Evolutionary conservation across 805 yeast genomes (phyloP).

Genomic region (Maudiozyma barnettii): DNA sequence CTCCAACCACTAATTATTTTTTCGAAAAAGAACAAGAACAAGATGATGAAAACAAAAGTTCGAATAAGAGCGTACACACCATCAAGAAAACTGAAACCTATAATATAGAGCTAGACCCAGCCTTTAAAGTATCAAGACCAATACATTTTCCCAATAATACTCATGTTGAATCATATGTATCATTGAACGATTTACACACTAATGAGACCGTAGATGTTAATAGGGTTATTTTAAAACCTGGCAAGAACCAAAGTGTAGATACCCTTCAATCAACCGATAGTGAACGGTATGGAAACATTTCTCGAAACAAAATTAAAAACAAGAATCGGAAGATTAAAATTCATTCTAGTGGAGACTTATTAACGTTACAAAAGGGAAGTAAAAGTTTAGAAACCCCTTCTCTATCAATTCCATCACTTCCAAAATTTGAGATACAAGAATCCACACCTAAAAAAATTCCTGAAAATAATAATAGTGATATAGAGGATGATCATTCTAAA

Average conservation of each 20-base stretch:
- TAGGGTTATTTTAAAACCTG: background rate
- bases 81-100: background rate
- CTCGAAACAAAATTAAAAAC: conserved; percentile 9
- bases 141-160: background rate
- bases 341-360: conserved; percentile 23
- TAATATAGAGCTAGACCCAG: conserved; percentile 9
- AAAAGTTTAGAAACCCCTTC: background rate
- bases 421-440: conserved; percentile 4
- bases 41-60: no score
- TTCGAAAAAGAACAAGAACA: background rate
- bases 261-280: background rate
- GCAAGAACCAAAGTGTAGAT: background rate
- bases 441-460: background rate
- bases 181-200: background rate
- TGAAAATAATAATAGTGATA: conserved; percentile 1
- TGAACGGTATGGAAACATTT: background rate
- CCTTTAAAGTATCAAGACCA: conserved; percentile 9
- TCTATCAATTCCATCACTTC: background rate
- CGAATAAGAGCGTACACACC: no score
- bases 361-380: background rate
- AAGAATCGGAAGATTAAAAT: conserved; percentile 24
- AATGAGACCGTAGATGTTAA: no score
- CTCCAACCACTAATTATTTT: background rate
- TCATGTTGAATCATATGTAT: background rate
- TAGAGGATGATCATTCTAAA: background rate